A percentile compares a stretch with the other conserved stretches of the same genome.
Evolutionary conservation across 257 asterid species (phyloP).

Genomic region (Solanum arcanum): DNA sequence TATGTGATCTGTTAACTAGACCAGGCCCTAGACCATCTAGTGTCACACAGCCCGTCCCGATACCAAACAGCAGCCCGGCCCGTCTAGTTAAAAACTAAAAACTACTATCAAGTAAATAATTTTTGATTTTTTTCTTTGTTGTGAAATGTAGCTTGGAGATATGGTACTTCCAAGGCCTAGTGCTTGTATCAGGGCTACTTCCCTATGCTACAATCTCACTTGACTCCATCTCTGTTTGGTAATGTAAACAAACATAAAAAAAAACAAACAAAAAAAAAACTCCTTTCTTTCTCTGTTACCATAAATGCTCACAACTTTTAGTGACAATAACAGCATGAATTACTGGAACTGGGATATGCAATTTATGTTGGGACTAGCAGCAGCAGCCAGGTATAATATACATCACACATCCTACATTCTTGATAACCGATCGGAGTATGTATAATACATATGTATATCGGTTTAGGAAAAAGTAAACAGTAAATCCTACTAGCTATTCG

Average conservation of each 20-base stretch:
- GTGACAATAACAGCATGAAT: slow-evolving; percentile 15
- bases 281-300: neutral
- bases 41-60: neutral
- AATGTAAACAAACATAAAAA: neutral
- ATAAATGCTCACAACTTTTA: neutral
- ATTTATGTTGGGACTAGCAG: slow-evolving; percentile 13
- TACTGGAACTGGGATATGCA: slow-evolving; percentile 24
- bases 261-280: no score
- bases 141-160: slow-evolving; percentile 18
- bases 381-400: slow-evolving; percentile 15
- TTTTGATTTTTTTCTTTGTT: neutral
- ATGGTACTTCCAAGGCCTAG: slow-evolving; percentile 27
- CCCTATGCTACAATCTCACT: slow-evolving; percentile 15
- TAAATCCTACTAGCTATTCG: neutral
- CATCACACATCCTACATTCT: neutral
- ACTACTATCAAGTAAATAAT: neutral
- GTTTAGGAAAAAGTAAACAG: neutral
- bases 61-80: neutral
- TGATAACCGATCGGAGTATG: neutral
- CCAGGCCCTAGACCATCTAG: neutral
- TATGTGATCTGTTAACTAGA: neutral
- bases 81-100: neutral
- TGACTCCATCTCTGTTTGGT: slow-evolving; percentile 24
- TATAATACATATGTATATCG: neutral
- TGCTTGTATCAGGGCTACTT: slow-evolving; percentile 20